Conservation (phyloP, 768 basidiomycete genomes). For the Cyathus striatus region DNA sequence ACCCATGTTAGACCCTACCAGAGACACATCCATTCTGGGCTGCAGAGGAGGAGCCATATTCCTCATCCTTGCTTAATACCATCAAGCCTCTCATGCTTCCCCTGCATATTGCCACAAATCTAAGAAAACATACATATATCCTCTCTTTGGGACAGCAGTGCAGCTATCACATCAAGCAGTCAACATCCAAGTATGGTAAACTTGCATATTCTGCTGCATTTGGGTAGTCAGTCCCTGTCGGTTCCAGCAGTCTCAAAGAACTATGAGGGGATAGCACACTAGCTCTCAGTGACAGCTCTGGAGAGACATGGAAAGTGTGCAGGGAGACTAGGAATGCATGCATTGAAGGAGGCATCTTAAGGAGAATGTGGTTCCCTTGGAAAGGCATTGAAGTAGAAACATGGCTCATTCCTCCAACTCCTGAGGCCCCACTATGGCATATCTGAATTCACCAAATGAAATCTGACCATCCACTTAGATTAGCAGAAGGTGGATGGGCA, state of each 20-base stretch:
- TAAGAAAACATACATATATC: conserved; percentile 62
- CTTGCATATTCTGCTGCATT: conserved; percentile 74
- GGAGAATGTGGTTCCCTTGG: conserved; percentile 75
- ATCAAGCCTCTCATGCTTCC: conserved; percentile 55
- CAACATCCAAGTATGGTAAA: conserved; percentile 77
- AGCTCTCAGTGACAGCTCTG: conserved; percentile 64
- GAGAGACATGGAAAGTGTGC: conserved; percentile 70
- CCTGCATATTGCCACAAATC: conserved; percentile 60
- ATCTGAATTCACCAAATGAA: conserved; percentile 61
- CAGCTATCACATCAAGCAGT: conserved; percentile 74
- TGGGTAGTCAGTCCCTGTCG: conserved; percentile 71
- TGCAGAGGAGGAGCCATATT: conserved; percentile 61
- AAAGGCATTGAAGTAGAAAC: conserved; percentile 69
- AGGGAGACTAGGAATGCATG: conserved; percentile 58
- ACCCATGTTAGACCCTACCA: no score
- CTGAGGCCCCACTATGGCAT: conserved; percentile 60
- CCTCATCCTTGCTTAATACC: conserved; percentile 36
- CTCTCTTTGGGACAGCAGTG: conserved; percentile 77
- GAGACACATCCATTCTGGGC: conserved; percentile 71
- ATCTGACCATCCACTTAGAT: conserved; percentile 42
- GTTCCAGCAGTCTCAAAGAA: conserved; percentile 64
- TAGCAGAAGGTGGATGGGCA: conserved; percentile 69
- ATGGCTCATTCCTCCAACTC: conserved; percentile 63
- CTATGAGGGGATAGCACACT: conserved; percentile 66
- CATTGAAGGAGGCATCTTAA: conserved; percentile 51